These are phyloP conservation scores for Cystofilobasidium ferigula DNA, from an alignment of 768 basidiomycete genomes.

Conservation along the genomic window DNA sequence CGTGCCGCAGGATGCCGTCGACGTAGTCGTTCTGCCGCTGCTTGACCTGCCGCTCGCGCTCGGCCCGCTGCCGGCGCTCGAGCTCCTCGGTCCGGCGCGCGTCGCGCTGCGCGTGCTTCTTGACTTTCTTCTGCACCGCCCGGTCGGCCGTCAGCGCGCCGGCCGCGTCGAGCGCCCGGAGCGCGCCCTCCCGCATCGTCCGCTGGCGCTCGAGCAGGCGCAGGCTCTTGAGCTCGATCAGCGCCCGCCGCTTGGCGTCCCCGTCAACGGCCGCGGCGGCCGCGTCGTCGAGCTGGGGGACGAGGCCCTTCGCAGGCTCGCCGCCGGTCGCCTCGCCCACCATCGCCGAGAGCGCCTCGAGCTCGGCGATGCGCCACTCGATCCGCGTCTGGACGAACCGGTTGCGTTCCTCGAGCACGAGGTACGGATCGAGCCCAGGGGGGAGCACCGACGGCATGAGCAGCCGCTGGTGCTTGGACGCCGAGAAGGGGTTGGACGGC, in stretches of 20 bases:
- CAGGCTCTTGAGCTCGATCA: constrained; percentile 87
- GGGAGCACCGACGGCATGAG: constrained; percentile 86
- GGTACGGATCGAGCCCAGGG: constrained; percentile 78
- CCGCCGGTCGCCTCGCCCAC: constrained; percentile 17
- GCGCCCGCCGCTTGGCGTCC: constrained; percentile 66
- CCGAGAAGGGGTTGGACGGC: constrained; percentile 39
- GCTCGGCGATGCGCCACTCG: constrained; percentile 74
- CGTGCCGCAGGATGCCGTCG: constrained; percentile 70
- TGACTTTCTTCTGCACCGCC: constrained; percentile 71
- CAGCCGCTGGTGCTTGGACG: constrained; percentile 45
- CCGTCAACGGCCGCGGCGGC: neutral
- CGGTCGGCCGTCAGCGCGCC: constrained; percentile 83
- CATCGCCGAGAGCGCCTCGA: constrained; percentile 39
- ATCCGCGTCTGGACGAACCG: constrained; percentile 81
- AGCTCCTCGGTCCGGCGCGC: constrained; percentile 77
- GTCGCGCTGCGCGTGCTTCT: constrained; percentile 78
- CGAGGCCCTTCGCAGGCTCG: constrained; percentile 27
- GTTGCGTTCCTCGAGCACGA: constrained; percentile 81
- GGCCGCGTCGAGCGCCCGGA: constrained; percentile 76
- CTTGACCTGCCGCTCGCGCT: constrained; percentile 87
- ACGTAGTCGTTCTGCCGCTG: constrained; percentile 95
- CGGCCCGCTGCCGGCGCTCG: constrained; percentile 80
- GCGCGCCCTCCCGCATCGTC: constrained; percentile 68
- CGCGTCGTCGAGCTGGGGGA: neutral
- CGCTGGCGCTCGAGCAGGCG: constrained; percentile 83